phyloP scores from a whole-genome alignment of 2,329 filamentous ascomycete species.

The Conoideocrella luteorostrata region DNA sequence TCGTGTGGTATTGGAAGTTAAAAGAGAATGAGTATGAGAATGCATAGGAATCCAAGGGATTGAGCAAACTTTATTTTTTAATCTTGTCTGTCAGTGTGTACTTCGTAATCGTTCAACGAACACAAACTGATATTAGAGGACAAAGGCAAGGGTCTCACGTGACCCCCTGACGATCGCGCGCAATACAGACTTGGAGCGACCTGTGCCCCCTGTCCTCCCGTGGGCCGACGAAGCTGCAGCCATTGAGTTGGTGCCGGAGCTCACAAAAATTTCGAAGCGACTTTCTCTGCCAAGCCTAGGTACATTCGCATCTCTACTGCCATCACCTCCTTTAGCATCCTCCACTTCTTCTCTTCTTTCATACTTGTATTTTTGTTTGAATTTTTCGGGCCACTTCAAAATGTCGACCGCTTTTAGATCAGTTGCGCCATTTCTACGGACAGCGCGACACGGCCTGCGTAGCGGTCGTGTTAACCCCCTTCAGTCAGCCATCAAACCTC shows the following conservation, averaged over 20 bases:
- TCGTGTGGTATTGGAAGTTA: background rate
- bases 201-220: conserved; percentile 2
- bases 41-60: no score
- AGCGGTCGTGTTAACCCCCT: conserved; percentile 69
- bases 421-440: conserved; percentile 72
- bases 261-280: conserved; percentile 31
- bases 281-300: conserved; percentile 13
- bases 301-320: conserved; percentile 17
- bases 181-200: background rate
- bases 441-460: conserved; percentile 68
- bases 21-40: no score
- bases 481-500: conserved; percentile 59
- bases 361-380: conserved; percentile 19
- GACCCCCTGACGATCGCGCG: conserved; percentile 2
- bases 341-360: conserved; percentile 17
- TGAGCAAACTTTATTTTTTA: no score
- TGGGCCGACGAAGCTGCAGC: conserved; percentile 1
- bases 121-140: background rate
- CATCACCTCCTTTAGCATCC: conserved; percentile 11
- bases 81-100: no score
- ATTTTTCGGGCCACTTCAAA: conserved; percentile 30
- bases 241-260: conserved; percentile 15
- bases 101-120: no score
- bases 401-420: conserved; percentile 81
- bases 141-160: conserved; percentile 6